phyloP scores from a whole-genome alignment of 495 filamentous ascomycete species.

The Penicillium daleae region DNA sequence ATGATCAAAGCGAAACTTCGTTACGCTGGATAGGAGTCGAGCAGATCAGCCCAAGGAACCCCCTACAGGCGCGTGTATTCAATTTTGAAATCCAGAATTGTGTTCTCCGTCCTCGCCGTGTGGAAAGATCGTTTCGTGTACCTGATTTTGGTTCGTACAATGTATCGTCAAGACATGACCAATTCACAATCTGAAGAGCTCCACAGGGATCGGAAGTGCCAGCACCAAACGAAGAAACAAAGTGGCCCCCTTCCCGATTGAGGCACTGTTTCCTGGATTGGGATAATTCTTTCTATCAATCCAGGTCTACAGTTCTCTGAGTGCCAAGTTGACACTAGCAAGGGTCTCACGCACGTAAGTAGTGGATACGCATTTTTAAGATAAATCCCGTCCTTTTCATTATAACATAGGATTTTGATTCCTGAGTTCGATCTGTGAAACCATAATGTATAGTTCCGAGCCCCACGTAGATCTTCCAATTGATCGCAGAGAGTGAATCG shows the following conservation, averaged over 20 bases:
- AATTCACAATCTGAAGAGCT: slow-evolving; percentile 7
- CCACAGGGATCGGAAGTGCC: slow-evolving; percentile 16
- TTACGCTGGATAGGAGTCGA: not conserved
- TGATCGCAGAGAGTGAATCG: not conserved
- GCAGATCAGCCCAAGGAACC: not conserved
- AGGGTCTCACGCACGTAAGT: too few species aligned
- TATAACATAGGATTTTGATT: too few species aligned
- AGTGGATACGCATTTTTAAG: too few species aligned
- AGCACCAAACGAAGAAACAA: not conserved
- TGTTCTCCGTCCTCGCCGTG: not conserved
- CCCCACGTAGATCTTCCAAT: not conserved
- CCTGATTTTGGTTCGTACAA: slow-evolving; percentile 7
- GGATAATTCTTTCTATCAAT: too few species aligned
- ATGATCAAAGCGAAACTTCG: not conserved
- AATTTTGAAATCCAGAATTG: not conserved
- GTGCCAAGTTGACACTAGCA: not conserved
- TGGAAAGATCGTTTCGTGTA: not conserved
- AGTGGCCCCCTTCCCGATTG: too few species aligned
- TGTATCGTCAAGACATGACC: slow-evolving; percentile 7
- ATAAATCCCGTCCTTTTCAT: too few species aligned
- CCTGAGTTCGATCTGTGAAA: too few species aligned
- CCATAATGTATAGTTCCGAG: not conserved
- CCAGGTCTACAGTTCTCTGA: not conserved
- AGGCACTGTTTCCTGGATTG: too few species aligned
- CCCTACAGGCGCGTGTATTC: not conserved